Evolutionary conservation across 306 rosid genomes (phyloP), one percentile per base, ranked within the genome.

Genomic region (Delonix regia): DNA sequence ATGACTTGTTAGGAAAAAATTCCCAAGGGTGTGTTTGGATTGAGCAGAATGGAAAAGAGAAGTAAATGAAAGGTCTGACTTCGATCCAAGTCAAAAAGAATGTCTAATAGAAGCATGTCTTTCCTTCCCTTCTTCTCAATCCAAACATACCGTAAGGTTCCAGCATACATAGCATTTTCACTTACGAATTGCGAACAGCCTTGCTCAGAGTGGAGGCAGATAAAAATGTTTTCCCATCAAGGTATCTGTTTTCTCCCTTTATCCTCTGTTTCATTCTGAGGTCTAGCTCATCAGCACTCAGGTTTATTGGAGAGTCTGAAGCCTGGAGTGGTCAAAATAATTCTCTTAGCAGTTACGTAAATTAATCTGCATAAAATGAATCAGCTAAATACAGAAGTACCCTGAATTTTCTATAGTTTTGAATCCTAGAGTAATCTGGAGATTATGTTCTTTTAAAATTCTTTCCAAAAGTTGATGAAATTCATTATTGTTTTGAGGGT

Each of bases 191-290:
- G 9, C 93, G 88, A 76, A 90, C 92, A 7, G 91, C 88, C 82
- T 90, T 90, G 93, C 96, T 87, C 79, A 90, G 77, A 52, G 90
- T 90, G 22, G 96, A 87, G 38, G 93, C 87, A 1, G 96, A 90
- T 4, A 88, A 83, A 61, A 90, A 85, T 60, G 96, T 90, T 81
- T 88, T 85, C 39, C 96, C 93, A 81, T 90, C 96, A 0, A 90
- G 84, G 44, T 88, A 88, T 86, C 89, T 85, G 75, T 88, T 90
- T 73, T 90, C 96, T 78, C 91, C 93, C 47, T 75, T 84, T 71
- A 88, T 87, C 82, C 90, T 87, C 47, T 87, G 93, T 51, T 87
- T 90, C 78, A 79, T 87, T 81, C 85, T 90, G 45, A 77, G 49
- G 85, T 90, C 96, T 55, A 90, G 77, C 70, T 88, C 96, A 55